These are phyloP conservation scores for Solanum clarkiae DNA, from an alignment of 257 asterid species.

Conservation along the genomic window DNA sequence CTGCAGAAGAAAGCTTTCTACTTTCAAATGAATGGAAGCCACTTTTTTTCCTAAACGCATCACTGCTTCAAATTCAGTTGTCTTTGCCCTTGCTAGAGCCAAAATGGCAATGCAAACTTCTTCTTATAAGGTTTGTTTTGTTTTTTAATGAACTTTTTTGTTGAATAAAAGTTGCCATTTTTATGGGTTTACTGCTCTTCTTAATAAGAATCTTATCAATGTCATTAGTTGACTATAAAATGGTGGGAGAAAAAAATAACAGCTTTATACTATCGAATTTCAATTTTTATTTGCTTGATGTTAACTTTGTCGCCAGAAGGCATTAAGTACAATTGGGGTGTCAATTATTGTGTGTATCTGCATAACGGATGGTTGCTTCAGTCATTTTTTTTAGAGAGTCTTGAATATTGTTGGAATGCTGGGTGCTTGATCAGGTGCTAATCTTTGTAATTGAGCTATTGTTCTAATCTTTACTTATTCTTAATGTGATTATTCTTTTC, in stretches of 20 bases:
- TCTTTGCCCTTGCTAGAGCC: constrained; percentile 16
- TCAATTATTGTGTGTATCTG: not conserved
- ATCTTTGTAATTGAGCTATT: not conserved
- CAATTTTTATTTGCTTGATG: not conserved
- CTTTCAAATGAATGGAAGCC: constrained; percentile 19
- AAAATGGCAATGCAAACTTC: constrained; percentile 59
- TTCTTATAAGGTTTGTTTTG: constrained; percentile 37
- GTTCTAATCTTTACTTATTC: not conserved
- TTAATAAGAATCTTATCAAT: not conserved
- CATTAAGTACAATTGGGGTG: not conserved
- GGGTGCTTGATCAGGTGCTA: not conserved
- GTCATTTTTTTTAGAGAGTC: not conserved
- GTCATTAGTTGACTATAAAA: not conserved
- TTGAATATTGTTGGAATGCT: not conserved
- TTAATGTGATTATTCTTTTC: not conserved
- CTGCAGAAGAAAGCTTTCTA: not conserved
- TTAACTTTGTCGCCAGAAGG: not conserved
- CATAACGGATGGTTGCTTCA: not conserved
- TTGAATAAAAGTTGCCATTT: not conserved
- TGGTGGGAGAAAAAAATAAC: not conserved
- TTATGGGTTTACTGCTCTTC: not conserved
- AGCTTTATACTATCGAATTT: not conserved
- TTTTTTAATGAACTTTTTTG: not conserved
- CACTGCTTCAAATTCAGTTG: constrained; percentile 6
- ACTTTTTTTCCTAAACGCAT: constrained; percentile 21